phyloP scores from a whole-genome alignment of 1,139 yeast species.

The Hansenula sp. region DNA sequence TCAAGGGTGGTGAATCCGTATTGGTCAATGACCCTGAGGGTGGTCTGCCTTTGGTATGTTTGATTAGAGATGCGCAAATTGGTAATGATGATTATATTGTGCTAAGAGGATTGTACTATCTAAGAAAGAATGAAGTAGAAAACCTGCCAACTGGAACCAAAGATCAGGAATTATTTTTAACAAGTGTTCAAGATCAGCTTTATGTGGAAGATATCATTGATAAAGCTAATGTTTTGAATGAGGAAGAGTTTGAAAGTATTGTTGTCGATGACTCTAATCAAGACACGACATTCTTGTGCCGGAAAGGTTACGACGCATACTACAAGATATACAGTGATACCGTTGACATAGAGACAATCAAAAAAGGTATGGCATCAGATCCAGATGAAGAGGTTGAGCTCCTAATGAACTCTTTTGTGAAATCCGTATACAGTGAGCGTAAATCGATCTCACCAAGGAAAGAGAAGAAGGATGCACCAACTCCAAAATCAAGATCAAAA shows the following conservation, averaged over 20 bases:
- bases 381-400: conserved; percentile 8
- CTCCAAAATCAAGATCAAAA: neutral
- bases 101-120: conserved; percentile 12
- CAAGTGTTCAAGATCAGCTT: conserved; percentile 10
- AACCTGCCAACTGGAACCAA: conserved; percentile 11
- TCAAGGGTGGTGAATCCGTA: conserved; percentile 18
- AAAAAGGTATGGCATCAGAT: conserved; percentile 9
- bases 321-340: conserved; percentile 10
- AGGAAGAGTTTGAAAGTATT: conserved; percentile 12
- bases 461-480: neutral
- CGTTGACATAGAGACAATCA: conserved; percentile 11
- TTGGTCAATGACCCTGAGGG: conserved; percentile 11
- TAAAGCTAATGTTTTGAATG: conserved; percentile 15
- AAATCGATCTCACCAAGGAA: neutral
- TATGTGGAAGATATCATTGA: conserved; percentile 15
- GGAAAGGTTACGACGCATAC: conserved; percentile 21
- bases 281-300: conserved; percentile 17
- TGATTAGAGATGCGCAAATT: conserved; percentile 13
- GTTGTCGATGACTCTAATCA: conserved; percentile 18
- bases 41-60: conserved; percentile 12
- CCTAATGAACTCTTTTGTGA: conserved; percentile 12
- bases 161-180: conserved; percentile 19
- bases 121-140: conserved; percentile 12
- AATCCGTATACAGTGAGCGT: conserved; percentile 8
- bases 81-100: conserved; percentile 19